Base-by-base conservation (phyloP, 208 protist genomes). In the Polymyxa betae region DNA sequence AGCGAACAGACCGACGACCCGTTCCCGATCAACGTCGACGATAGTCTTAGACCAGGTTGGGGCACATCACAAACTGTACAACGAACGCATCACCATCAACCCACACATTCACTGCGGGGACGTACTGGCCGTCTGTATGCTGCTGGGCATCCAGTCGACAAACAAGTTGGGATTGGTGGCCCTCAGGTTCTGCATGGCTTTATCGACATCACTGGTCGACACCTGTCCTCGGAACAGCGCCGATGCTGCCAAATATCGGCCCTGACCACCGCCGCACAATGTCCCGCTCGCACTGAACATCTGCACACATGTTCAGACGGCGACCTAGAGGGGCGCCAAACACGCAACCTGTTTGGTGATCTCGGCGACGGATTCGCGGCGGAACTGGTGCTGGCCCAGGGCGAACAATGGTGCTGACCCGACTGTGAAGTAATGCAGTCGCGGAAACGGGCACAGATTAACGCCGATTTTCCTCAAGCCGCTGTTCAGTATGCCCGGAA, bases 1-100 rank as follows among this genome's bases (percentile, higher is more conserved):
- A 98, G 94, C 94, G 98, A 96, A 91, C 96, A 94, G 93, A 98
- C 98, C 91, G 93, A 92, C 88, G 97, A 98, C 72, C 95, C 96
- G 96, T 98, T 98, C 91, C 95, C 96, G 89, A 98, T 96, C 92
- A 98, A 97, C 91, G 96, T 97, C 29, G 87, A 93, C 38, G 94
- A 68, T 93, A 95, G 94, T 77, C 95, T 95, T 29, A 95, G 92
- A 35, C 93, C 94, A 38, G 89, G 88, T 10, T 10, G 41, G n/a
- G 88, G 24, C 46, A 77, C 95, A 95, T 43, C 95, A 94, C 87
- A 97, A 54, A 90, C 32, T 35, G 45, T n/a, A n/a, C 29, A 35
- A 12, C 16, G 88, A 12, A 35, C 29, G 41, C 46, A 45, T 38
- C 32, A 35, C 29, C 16, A 35, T 29, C n/a, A 45, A 35, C 12